Conservation (phyloP, 352 stramenopile genomes). For the Phytophthora quininea region DNA sequence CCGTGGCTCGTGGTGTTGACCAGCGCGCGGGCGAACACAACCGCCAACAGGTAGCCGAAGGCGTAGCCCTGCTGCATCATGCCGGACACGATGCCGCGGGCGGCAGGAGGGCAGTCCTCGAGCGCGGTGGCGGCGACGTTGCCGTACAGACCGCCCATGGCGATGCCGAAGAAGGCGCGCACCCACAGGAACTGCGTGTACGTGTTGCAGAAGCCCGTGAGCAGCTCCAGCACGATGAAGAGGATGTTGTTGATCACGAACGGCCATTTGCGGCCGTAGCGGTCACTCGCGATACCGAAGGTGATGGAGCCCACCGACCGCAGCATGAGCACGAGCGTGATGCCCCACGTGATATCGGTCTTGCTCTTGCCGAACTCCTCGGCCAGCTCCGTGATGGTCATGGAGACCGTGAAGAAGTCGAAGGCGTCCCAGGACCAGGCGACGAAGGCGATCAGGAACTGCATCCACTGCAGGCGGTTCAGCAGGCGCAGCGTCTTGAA, state of each 20-base stretch:
- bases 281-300: conserved; percentile 51
- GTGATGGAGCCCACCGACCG: conserved; percentile 46
- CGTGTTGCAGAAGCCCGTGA: conserved; percentile 43
- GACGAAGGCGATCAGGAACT: conserved; percentile 44
- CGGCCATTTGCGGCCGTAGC: conserved; percentile 48
- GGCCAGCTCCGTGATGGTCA: conserved; percentile 52
- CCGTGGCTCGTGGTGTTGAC: conserved; percentile 47
- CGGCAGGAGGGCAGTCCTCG: conserved; percentile 38
- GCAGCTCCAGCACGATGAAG: conserved; percentile 47
- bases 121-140: conserved; percentile 48
- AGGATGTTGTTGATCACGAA: conserved; percentile 53
- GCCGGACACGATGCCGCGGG: conserved; percentile 49
- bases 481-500: conserved; percentile 33
- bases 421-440: conserved; percentile 58
- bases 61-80: conserved; percentile 60
- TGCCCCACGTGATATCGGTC: conserved; percentile 57
- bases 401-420: conserved; percentile 62
- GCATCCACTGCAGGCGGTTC: conserved; percentile 39
- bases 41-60: conserved; percentile 46
- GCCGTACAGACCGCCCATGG: conserved; percentile 52
- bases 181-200: conserved; percentile 46
- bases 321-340: conserved; percentile 61
- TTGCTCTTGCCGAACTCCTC: conserved; percentile 48
- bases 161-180: conserved; percentile 42
- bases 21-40: conserved; percentile 38